A percentile compares a stretch with the other conserved stretches of the same genome.
Evolutionary conservation across 2,329 filamentous ascomycete genomes (phyloP).

Genomic region (Rhytidhysteron rufulum): DNA sequence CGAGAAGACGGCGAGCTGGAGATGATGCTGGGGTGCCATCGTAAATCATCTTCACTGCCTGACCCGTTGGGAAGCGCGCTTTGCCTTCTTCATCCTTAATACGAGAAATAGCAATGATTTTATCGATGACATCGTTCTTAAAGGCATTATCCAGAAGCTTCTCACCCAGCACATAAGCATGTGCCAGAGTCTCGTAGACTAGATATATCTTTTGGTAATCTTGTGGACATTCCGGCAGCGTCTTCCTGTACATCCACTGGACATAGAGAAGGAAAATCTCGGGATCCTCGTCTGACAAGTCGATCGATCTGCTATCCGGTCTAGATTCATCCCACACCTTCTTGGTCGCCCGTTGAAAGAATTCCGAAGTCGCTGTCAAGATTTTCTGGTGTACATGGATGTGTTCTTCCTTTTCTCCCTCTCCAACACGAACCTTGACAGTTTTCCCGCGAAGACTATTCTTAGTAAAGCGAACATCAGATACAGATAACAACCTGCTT

Average conservation of each 20-base stretch:
- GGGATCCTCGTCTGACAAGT: constrained; percentile 8
- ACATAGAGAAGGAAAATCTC: constrained; percentile 6
- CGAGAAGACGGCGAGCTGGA: neutral
- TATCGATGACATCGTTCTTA: constrained; percentile 16
- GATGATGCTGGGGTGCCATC: neutral
- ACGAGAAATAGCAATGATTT: constrained; percentile 7
- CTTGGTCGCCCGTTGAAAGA: neutral
- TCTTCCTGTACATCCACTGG: constrained; percentile 1
- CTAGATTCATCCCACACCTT: neutral
- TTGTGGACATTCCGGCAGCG: neutral
- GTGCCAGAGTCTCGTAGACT: constrained; percentile 4
- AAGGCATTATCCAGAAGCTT: constrained; percentile 16
- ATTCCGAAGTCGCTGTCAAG: neutral
- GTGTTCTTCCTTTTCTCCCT: neutral
- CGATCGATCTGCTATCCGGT: constrained; percentile 3
- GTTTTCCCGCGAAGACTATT: neutral
- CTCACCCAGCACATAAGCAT: constrained; percentile 17
- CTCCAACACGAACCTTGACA: neutral
- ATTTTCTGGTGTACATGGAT: neutral
- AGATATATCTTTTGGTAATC: neutral
- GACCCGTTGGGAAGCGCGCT: neutral
- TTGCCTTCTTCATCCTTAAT: neutral
- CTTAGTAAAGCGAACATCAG: neutral
- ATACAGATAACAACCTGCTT: neutral
- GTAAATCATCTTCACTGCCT: neutral